Evolutionary conservation across 768 basidiomycete species (phyloP).

Genomic region (Tulasnella sp.): DNA sequence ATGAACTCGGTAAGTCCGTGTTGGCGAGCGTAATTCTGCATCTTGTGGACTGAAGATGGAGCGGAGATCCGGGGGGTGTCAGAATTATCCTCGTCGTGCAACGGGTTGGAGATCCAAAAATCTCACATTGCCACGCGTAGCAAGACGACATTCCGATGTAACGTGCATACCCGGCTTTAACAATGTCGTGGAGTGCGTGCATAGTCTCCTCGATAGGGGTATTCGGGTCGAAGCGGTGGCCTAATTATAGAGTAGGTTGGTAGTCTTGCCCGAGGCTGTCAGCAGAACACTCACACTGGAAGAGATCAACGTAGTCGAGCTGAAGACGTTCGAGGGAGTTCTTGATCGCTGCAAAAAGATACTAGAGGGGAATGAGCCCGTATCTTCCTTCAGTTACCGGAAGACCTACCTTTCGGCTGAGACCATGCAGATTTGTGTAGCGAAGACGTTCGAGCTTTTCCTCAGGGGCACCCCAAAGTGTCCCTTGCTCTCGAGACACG

Average conservation of each 20-base stretch:
- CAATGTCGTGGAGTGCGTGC: constrained; percentile 35
- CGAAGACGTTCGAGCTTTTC: constrained; percentile 9
- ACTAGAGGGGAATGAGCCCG: constrained; percentile 27
- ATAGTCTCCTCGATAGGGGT: constrained; percentile 37
- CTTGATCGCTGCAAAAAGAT: constrained; percentile 44
- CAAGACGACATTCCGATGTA: constrained; percentile 36
- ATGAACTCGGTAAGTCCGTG: constrained; percentile 14
- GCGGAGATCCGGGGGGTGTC: background rate
- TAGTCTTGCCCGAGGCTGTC: background rate
- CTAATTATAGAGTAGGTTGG: background rate
- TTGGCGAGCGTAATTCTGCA: constrained; percentile 11
- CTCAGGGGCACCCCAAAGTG: background rate
- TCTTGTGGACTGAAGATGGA: constrained; percentile 11
- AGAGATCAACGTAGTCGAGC: constrained; percentile 42
- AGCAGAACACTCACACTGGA: constrained; percentile 33
- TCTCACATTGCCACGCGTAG: constrained; percentile 30
- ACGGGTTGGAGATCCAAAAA: background rate
- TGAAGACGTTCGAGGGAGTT: constrained; percentile 36
- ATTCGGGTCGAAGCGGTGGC: constrained; percentile 37
- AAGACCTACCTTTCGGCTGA: constrained; percentile 17
- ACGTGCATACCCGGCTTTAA: constrained; percentile 42
- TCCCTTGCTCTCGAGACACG: background rate
- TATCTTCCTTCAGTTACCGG: background rate
- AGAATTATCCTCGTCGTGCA: background rate
- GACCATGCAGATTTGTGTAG: constrained; percentile 16